Percentiles rank a stretch among this genome's conserved stretches.
Conservation (phyloP, 176 grass and related monocot genomes). For the Poa pratensis region DNA sequence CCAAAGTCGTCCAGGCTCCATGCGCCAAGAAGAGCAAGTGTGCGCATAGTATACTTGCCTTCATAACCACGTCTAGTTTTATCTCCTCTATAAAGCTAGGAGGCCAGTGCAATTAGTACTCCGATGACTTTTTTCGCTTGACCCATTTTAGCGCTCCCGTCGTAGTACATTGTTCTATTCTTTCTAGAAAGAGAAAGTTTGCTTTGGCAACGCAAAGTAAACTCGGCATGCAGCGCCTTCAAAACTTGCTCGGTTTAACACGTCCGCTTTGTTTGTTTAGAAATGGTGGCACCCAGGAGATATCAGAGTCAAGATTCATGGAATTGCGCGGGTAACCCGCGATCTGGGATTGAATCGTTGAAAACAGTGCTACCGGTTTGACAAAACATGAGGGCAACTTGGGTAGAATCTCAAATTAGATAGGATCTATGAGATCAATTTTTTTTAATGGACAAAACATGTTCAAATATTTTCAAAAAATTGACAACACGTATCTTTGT, state of each 20-base stretch:
- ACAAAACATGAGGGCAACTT: no score
- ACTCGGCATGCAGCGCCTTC: background rate
- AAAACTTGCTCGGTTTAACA: background rate
- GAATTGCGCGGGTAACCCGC: background rate
- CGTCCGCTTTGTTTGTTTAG: background rate
- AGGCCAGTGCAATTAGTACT: background rate
- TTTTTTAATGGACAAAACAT: no score
- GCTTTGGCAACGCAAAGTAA: background rate
- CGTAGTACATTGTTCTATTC: slow-evolving; percentile 14
- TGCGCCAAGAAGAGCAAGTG: no score
- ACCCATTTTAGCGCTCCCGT: background rate
- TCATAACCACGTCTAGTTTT: slow-evolving; percentile 20
- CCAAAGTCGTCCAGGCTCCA: background rate
- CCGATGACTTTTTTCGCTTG: slow-evolving; percentile 37
- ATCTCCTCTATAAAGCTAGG: background rate
- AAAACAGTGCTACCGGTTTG: background rate
- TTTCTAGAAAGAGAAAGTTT: slow-evolving; percentile 50
- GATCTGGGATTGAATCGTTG: background rate
- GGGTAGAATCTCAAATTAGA: no score
- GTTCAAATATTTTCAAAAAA: no score
- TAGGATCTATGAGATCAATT: no score
- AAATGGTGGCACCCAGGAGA: slow-evolving; percentile 25
- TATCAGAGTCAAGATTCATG: background rate
- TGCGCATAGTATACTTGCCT: slow-evolving; percentile 2
- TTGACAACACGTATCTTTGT: no score